Evolutionary conservation across 495 filamentous ascomycete species (phyloP).

Genomic region (Neurospora tetraspora): DNA sequence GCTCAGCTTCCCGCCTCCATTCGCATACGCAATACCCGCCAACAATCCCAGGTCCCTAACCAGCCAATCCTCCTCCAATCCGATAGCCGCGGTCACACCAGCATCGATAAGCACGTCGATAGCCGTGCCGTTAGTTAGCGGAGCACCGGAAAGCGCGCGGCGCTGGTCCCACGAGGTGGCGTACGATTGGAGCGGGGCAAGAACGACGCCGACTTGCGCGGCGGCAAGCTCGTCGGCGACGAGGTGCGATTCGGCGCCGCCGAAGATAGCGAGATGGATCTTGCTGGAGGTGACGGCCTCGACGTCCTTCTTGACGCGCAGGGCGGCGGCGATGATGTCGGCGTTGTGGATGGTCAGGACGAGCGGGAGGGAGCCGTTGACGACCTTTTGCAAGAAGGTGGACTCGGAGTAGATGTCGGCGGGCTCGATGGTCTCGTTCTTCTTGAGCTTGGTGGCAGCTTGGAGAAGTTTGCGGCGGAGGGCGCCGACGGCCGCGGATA

Average conservation of each 20-base stretch:
- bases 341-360: constrained; percentile 36
- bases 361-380: constrained; percentile 26
- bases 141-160: constrained; percentile 38
- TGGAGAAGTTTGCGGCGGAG: constrained; percentile 34
- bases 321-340: constrained; percentile 30
- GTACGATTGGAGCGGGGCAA: constrained; percentile 35
- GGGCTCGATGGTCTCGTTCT: constrained; percentile 9
- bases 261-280: constrained; percentile 34
- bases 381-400: constrained; percentile 28
- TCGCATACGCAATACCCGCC: constrained; percentile 40
- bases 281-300: constrained; percentile 13
- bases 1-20: constrained; percentile 38
- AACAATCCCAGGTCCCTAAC: constrained; percentile 36
- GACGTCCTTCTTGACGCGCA: constrained; percentile 29
- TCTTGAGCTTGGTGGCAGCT: constrained; percentile 16
- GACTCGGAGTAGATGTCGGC: constrained; percentile 28
- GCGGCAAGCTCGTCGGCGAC: constrained; percentile 37
- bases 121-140: constrained; percentile 41
- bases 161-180: constrained; percentile 36
- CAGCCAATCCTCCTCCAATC: constrained; percentile 39
- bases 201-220: constrained; percentile 36
- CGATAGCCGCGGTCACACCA: constrained; percentile 34
- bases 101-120: constrained; percentile 37
- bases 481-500: constrained; percentile 28
- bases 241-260: constrained; percentile 39